These are phyloP conservation scores for Talaromyces verruculosus DNA, from an alignment of 2,329 filamentous ascomycete genomes.

Conservation along the genomic window DNA sequence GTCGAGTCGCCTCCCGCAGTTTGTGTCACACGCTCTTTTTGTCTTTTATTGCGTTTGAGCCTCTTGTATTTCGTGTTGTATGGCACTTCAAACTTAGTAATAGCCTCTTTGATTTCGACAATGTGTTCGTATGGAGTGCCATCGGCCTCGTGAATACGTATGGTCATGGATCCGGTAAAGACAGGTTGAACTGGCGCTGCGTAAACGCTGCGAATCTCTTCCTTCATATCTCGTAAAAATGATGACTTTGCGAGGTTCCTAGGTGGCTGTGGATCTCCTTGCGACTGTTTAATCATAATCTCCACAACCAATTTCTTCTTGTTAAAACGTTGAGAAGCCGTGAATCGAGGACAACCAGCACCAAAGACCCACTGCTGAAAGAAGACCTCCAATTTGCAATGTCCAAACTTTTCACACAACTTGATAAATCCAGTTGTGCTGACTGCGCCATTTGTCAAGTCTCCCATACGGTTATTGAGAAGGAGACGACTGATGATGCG, in stretches of 20 bases:
- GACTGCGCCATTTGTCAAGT: constrained; percentile 68
- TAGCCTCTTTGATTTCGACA: constrained; percentile 85
- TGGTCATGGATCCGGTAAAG: constrained; percentile 96
- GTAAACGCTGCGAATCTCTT: constrained; percentile 68
- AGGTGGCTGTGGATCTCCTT: constrained; percentile 57
- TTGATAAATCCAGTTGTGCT: constrained; percentile 75
- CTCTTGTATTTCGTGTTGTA: constrained; percentile 99
- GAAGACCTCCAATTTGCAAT: constrained; percentile 83
- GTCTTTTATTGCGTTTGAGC: constrained; percentile 79
- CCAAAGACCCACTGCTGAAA: constrained; percentile 92
- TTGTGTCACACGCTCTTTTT: constrained; percentile 72
- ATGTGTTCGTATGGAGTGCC: constrained; percentile 98
- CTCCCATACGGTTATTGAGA: constrained; percentile 79
- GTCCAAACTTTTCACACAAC: constrained; percentile 82
- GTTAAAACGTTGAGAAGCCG: constrained; percentile 87
- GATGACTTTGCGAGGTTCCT: constrained; percentile 66
- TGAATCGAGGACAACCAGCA: constrained; percentile 83
- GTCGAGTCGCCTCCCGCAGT: constrained; percentile 62
- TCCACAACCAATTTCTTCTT: constrained; percentile 96
- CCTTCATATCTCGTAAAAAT: constrained; percentile 83
- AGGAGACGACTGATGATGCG: constrained; percentile 85
- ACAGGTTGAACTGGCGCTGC: constrained; percentile 70
- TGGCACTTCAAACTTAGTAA: constrained; percentile 85
- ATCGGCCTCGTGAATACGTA: constrained; percentile 95
- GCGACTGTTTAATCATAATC: constrained; percentile 80